Conservation (phyloP, 2,329 filamentous ascomycete species). For the Beauveria caledonica region DNA sequence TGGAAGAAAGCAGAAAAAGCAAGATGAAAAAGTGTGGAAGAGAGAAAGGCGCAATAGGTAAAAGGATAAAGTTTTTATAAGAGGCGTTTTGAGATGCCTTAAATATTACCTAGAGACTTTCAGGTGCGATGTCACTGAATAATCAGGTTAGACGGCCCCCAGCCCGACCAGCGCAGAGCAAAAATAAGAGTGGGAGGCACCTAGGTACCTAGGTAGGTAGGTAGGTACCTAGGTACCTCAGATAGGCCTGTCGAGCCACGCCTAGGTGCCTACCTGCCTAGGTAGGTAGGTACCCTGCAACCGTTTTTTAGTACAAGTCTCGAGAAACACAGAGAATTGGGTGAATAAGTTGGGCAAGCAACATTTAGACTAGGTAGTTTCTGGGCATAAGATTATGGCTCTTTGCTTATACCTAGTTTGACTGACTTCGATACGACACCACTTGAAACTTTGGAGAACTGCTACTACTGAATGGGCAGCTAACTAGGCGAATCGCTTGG, state of each 20-base stretch:
- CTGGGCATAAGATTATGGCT: too few relatives aligned
- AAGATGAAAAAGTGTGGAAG: not conserved
- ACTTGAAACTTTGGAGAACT: too few relatives aligned
- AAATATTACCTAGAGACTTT: not conserved
- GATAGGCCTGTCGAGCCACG: not conserved
- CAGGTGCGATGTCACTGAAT: constrained; percentile 2
- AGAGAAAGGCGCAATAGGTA: not conserved
- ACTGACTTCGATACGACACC: too few relatives aligned
- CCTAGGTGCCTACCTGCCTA: too few relatives aligned
- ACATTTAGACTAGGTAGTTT: not conserved
- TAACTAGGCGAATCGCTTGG: not conserved
- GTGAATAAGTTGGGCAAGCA: not conserved
- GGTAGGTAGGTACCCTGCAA: too few relatives aligned
- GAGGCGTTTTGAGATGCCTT: not conserved
- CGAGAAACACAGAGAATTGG: not conserved
- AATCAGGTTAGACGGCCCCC: not conserved
- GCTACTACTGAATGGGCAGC: not conserved
- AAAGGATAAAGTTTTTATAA: not conserved
- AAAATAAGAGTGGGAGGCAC: too few relatives aligned
- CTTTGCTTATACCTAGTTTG: too few relatives aligned
- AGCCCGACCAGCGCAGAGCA: not conserved
- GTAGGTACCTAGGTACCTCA: too few relatives aligned
- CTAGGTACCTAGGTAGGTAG: too few relatives aligned
- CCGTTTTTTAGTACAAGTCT: not conserved
- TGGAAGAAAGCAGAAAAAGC: not conserved